Conservation (phyloP, 23 red algal genomes). For the Cyanidiococcus yangmingshanensis region DNA sequence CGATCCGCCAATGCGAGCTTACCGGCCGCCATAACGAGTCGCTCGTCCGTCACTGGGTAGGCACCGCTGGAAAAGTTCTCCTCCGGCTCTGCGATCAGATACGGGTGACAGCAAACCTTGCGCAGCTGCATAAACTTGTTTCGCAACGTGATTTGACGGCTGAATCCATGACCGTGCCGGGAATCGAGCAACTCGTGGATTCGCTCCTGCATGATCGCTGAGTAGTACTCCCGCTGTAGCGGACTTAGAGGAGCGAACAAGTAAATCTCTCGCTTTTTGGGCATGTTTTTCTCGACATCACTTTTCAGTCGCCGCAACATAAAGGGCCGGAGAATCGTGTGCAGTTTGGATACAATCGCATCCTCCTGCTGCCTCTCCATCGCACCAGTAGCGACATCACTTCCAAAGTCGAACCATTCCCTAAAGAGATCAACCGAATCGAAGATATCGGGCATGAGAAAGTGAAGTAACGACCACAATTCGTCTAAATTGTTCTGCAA, state of each 20-base stretch:
- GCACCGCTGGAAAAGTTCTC: conserved; percentile 23
- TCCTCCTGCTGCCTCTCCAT: conserved; percentile 31
- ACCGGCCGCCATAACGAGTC: conserved; percentile 21
- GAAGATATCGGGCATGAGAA: conserved; percentile 43
- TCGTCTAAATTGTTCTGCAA: conserved; percentile 40
- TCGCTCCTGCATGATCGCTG: conserved; percentile 16
- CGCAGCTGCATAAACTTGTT: conserved; percentile 46
- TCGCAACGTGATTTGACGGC: conserved; percentile 5
- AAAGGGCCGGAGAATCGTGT: conserved; percentile 37
- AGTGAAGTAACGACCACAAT: conserved; percentile 35
- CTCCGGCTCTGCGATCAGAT: conserved; percentile 33
- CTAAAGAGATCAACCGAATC: conserved; percentile 24
- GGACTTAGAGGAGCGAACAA: conserved; percentile 22
- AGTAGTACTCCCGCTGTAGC: conserved; percentile 37
- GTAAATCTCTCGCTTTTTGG: conserved; percentile 28
- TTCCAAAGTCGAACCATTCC: conserved; percentile 39
- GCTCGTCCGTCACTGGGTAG: conserved; percentile 42
- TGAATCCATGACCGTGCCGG: background rate
- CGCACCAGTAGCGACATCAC: conserved; percentile 21
- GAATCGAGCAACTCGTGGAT: conserved; percentile 17
- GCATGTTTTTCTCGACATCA: conserved; percentile 32
- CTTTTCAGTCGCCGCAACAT: conserved; percentile 32
- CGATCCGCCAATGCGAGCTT: conserved; percentile 36
- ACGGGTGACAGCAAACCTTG: conserved; percentile 43
- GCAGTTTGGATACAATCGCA: conserved; percentile 34